phyloP scores from a whole-genome alignment of 257 asterid species.

The Rhazya stricta region DNA sequence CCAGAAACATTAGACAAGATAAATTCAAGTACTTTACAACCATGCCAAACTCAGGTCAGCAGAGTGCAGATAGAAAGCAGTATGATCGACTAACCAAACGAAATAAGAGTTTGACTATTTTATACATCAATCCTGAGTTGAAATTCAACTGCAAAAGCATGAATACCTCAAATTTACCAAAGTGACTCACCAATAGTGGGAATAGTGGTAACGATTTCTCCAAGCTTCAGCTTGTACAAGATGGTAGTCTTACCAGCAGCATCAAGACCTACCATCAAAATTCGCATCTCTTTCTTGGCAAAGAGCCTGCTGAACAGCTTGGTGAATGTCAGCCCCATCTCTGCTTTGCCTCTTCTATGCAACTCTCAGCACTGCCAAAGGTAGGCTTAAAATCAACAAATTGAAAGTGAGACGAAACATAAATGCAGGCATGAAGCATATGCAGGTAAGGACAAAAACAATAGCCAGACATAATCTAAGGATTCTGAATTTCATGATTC shows the following conservation, averaged over 20 bases:
- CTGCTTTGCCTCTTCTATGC: slow-evolving; percentile 14
- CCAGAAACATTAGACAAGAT: background rate
- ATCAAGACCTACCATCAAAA: slow-evolving; percentile 42
- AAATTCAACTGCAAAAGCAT: background rate
- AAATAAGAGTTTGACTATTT: background rate
- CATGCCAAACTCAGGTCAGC: background rate
- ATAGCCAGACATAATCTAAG: background rate
- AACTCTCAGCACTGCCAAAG: slow-evolving; percentile 18
- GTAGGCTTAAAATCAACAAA: slow-evolving; percentile 3
- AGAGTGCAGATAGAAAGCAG: background rate
- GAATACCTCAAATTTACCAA: background rate
- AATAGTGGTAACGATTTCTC: slow-evolving; percentile 41
- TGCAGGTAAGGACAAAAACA: background rate
- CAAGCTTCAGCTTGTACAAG: slow-evolving; percentile 40
- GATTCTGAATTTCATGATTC: background rate
- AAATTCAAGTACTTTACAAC: background rate
- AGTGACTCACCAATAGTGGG: slow-evolving; percentile 35
- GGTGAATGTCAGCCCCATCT: slow-evolving; percentile 40
- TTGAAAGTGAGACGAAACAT: background rate
- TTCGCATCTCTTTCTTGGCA: slow-evolving; percentile 42
- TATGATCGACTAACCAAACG: background rate
- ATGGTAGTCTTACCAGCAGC: slow-evolving; percentile 45
- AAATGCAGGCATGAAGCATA: background rate
- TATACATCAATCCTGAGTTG: background rate
- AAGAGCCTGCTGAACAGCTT: slow-evolving; percentile 39